Base-by-base conservation (phyloP, 1,284 basidiomycete species). In the Rhodotorula mucilaginosa region DNA sequence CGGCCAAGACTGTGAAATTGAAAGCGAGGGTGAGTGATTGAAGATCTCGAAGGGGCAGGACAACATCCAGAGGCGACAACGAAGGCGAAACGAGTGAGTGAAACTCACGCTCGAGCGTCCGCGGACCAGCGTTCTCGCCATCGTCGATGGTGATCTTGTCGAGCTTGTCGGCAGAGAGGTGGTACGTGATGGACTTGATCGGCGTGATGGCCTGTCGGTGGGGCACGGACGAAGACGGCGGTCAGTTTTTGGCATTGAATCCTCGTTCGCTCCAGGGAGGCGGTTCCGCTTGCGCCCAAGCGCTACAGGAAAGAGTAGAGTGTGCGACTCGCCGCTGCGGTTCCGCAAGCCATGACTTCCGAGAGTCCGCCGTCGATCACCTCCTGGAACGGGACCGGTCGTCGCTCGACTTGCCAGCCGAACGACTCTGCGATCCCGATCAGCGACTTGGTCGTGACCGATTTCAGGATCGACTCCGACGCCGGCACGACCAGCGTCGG, bases 111-210 rank as follows among this genome's bases (percentile, higher is more conserved):
- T 70, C 57, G 52, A 67, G 58, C 15, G 64, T 60, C 47, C 56
- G 73, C 21, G 76, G 76, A 46, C 81, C 81, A 0, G 81, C 80
- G 23, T 74, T 79, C 70, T 79, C 69, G 54, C 81, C 81, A 63
- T 81, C 77, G 58, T 80, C 80, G 72, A 82, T 80, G 49, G 76
- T 73, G 68, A 81, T 71, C 60, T 79, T 79, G 15, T 73, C 56
- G 61, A 76, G 79, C 57, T 76, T 75, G 19, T 73, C 69, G 2
- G 76, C 70, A 26, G 77, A 66, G 26, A 76, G 77, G 75, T 79
- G 76, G 76, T 80, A 81, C 23, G 81, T 77, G 70, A 82, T 79
- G 47, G 77, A 79, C 54, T 79, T 75, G 56, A 82, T 79, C 29
- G 81, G 80, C 26, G 81, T 82, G 67, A 81, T 79, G 54, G 73